A percentile compares a stretch with the other conserved stretches of the same genome.
These are phyloP conservation scores for Lipomyces yamanashiensis DNA, from an alignment of 805 yeast species.

Conservation along the genomic window DNA sequence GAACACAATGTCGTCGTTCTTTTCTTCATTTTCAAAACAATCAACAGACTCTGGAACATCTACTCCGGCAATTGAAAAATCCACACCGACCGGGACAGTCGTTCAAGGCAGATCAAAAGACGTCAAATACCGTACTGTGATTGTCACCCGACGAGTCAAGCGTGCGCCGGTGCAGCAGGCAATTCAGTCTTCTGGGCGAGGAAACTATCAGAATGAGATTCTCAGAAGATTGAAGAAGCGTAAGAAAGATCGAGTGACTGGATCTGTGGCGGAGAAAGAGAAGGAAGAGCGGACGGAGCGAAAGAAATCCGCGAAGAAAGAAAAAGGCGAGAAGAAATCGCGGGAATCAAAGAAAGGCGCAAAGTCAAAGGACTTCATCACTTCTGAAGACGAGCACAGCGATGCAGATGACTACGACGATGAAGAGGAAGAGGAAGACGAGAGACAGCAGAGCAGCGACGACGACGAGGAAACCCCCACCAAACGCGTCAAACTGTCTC, in stretches of 20 bases:
- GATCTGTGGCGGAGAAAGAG: constrained; percentile 10
- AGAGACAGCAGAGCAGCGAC: constrained; percentile 7
- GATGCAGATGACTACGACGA: constrained; percentile 49
- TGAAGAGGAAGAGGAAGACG: constrained; percentile 42
- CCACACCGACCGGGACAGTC: constrained; percentile 3
- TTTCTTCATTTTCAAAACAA: constrained; percentile 6
- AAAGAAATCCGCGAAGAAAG: constrained; percentile 9
- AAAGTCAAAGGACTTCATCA: constrained; percentile 24
- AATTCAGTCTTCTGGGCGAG: constrained; percentile 4
- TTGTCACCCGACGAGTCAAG: constrained; percentile 25
- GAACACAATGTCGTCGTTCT: constrained; percentile 17
- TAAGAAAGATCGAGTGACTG: constrained; percentile 17
- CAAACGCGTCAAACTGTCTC: constrained; percentile 2
- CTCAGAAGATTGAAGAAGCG: constrained; percentile 28
- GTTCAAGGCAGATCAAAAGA: constrained; percentile 17
- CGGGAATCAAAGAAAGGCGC: constrained; percentile 5
- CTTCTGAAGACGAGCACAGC: constrained; percentile 41
- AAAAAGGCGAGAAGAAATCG: constrained; percentile 7
- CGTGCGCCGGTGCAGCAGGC: constrained; percentile 12
- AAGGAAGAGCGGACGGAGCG: constrained; percentile 20
- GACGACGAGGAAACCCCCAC: constrained; percentile 7
- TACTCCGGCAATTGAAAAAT: background rate
- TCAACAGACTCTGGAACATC: constrained; percentile 1
- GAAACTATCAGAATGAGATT: constrained; percentile 21
- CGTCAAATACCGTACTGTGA: constrained; percentile 24